A percentile compares a stretch with the other conserved stretches of the same genome.
Evolutionary conservation across 345 rosid species (phyloP).

Genomic region (Citrus unshiu): DNA sequence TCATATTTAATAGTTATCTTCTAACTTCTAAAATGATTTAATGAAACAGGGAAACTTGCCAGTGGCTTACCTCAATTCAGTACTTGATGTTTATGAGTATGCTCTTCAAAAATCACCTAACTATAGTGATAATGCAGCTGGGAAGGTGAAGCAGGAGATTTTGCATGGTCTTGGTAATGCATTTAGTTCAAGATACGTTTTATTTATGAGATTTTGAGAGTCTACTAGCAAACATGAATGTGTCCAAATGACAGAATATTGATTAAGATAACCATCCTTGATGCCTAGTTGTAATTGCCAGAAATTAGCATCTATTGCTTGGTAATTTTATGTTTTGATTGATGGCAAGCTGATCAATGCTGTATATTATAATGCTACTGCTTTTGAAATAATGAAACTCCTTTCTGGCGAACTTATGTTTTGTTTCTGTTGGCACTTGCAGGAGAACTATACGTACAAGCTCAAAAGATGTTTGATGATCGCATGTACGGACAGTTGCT

Average conservation of each 20-base stretch:
- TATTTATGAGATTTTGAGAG: background rate
- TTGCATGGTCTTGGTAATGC: slow-evolving; percentile 84
- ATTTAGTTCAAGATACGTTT: slow-evolving; percentile 1
- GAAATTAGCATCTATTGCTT: background rate
- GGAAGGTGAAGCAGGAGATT: slow-evolving; percentile 91
- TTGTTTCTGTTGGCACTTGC: slow-evolving; percentile 22
- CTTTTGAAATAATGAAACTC: background rate
- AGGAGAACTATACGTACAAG: slow-evolving; percentile 91
- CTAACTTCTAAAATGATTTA: slow-evolving; percentile 12
- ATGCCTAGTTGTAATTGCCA: background rate
- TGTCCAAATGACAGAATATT: background rate
- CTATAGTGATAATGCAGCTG: slow-evolving; percentile 49
- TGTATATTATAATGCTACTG: background rate
- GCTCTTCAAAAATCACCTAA: slow-evolving; percentile 69
- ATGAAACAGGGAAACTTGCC: slow-evolving; percentile 63
- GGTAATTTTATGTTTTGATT: slow-evolving; percentile 8
- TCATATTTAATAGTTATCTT: background rate
- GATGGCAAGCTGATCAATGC: background rate
- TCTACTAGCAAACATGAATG: background rate
- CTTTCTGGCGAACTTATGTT: slow-evolving; percentile 12
- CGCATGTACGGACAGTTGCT: slow-evolving; percentile 71
- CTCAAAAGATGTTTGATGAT: slow-evolving; percentile 81
- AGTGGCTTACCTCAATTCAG: slow-evolving; percentile 71
- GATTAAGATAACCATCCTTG: background rate
- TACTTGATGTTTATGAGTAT: slow-evolving; percentile 76